Base-by-base conservation (phyloP, 2,329 filamentous ascomycete species). In the Arthrocladium fulminans region DNA sequence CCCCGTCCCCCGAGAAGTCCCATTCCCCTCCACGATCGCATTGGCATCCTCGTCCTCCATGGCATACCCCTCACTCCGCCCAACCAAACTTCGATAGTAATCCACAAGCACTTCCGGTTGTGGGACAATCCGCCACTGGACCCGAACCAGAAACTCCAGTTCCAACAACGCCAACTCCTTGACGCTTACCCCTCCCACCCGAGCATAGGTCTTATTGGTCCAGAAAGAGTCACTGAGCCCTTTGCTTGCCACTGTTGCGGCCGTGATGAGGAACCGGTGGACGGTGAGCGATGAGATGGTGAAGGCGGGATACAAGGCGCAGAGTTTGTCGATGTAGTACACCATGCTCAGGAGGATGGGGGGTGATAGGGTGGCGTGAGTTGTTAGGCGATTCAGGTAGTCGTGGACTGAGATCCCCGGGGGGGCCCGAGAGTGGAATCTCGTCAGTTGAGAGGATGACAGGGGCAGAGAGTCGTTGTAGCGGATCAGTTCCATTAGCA, bases 301-400 rank as follows among this genome's bases (percentile, higher is more conserved):
- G 65, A 98, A 98, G 40, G 90, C 86, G 2, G 87, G 85, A 64
- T 96, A 98, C 51, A 94, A 74, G 9, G 86, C 83, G 67, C 90
- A 98, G 19, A 98, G 76, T 25, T 88, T 83, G 68, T 98, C 92
- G 60, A 98, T 97, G 62, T 97, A 98, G 64, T 94, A 98, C 49
- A 98, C 92, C 88, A 98, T 97, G 58, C 89, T 92, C 29, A 98
- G 79, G n/a, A 98, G 75, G 44, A 98, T 84, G 0, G 92, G 90
- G 10, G 92, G 89, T 5, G 88, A 88, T 2, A 98, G 75, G 0
- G 90, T 96, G 22, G 92, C 92, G 64, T 98, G 92, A 51, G 88
- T 88, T 20, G 94, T 92, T 50, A 98, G 75, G 54, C 92, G 83
- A 60, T 92, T 86, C 29, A 98, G 77, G 64, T 98, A 98, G 65